Percentiles rank a stretch among this genome's conserved stretches.
These are phyloP conservation scores for Boletus reticuloceps DNA, from an alignment of 768 basidiomycete species.

Conservation along the genomic window DNA sequence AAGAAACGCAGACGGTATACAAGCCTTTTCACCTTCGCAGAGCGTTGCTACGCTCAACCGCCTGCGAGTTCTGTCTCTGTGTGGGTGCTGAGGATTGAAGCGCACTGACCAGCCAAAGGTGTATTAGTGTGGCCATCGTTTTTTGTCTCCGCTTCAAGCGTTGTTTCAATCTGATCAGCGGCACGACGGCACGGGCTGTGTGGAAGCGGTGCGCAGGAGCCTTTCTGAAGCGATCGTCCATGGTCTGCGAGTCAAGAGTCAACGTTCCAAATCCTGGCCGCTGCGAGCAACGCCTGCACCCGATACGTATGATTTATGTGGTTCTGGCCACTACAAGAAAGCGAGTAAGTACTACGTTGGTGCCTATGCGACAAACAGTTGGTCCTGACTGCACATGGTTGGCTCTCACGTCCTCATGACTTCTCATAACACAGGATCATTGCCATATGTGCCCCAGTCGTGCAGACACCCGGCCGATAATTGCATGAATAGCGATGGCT, in stretches of 20 bases:
- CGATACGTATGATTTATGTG: background rate
- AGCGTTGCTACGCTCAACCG: conserved; percentile 36
- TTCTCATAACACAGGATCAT: conserved; percentile 6
- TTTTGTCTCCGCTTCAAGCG: conserved; percentile 30
- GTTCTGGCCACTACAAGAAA: background rate
- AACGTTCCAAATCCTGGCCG: background rate
- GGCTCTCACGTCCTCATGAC: background rate
- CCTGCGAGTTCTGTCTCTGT: conserved; percentile 39
- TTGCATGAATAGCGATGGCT: conserved; percentile 25
- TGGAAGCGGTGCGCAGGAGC: conserved; percentile 23
- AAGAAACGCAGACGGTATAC: conserved; percentile 37
- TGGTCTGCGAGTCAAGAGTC: conserved; percentile 10
- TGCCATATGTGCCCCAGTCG: conserved; percentile 4
- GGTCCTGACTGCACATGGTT: background rate
- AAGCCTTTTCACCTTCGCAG: conserved; percentile 41
- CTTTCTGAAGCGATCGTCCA: conserved; percentile 22
- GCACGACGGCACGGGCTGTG: conserved; percentile 26
- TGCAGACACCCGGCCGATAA: conserved; percentile 12
- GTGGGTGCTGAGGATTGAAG: conserved; percentile 38
- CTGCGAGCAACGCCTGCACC: background rate
- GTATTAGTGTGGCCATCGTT: conserved; percentile 22
- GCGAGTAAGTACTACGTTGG: background rate
- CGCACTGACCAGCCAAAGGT: conserved; percentile 31
- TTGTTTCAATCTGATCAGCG: conserved; percentile 16
- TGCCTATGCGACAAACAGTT: background rate